Percentiles rank a stretch among this genome's conserved stretches.
phyloP scores from a whole-genome alignment of 1,284 basidiomycete species.

The Naganishia cerealis region DNA sequence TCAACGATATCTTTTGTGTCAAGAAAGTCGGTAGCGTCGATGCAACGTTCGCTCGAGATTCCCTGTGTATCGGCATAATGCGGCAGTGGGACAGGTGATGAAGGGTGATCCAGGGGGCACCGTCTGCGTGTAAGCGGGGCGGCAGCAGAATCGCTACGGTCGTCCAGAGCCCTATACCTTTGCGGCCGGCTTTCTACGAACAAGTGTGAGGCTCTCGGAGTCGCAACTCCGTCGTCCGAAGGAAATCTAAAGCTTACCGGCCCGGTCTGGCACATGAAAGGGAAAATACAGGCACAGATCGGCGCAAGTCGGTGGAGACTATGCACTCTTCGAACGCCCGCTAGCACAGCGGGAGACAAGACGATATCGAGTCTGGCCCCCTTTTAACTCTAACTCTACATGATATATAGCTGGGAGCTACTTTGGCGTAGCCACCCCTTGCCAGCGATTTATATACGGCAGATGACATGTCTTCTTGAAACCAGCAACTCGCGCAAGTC shows the following conservation, averaged over 20 bases:
- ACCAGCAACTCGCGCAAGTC: too few species aligned
- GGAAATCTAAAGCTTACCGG: slow-evolving; percentile 2
- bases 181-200: too few species aligned
- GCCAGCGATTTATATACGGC: too few species aligned
- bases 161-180: background rate
- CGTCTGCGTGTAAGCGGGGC: background rate
- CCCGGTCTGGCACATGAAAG: slow-evolving; percentile 19
- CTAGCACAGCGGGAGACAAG: background rate
- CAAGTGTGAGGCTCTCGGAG: background rate
- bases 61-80: slow-evolving; percentile 4
- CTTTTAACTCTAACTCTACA: too few species aligned
- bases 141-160: slow-evolving; percentile 4
- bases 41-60: background rate
- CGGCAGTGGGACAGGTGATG: slow-evolving; percentile 5
- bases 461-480: too few species aligned
- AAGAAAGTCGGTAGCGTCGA: background rate
- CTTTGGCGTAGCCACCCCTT: too few species aligned
- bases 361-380: too few species aligned
- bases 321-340: background rate
- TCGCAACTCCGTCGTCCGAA: slow-evolving; percentile 12
- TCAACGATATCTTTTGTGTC: background rate
- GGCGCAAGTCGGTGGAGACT: slow-evolving; percentile 13
- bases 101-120: background rate
- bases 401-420: too few species aligned
- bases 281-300: slow-evolving; percentile 9